These are phyloP conservation scores for Suhomyces yuchorum DNA, from an alignment of 1,139 yeast genomes.

Conservation along the genomic window DNA sequence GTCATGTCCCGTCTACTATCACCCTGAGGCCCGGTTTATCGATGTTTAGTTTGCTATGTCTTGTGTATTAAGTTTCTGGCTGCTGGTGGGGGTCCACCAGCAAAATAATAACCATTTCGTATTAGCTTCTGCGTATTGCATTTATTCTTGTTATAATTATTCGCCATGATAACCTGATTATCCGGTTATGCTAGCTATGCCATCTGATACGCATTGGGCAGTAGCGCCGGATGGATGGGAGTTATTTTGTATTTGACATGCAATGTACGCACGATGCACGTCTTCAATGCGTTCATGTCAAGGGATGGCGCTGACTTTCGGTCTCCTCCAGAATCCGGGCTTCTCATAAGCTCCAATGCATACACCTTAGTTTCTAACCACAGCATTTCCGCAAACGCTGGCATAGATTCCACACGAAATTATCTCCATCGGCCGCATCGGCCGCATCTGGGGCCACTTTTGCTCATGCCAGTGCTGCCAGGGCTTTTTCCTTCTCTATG, in stretches of 20 bases:
- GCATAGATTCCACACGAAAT: neutral
- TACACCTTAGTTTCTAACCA: neutral
- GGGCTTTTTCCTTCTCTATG: slow-evolving; percentile 62
- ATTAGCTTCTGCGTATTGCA: neutral
- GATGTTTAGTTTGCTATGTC: slow-evolving; percentile 20
- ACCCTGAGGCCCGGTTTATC: slow-evolving; percentile 58
- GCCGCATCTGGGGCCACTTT: neutral
- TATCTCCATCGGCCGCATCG: too few relatives aligned
- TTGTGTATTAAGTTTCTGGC: neutral
- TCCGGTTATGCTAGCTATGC: neutral
- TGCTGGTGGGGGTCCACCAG: too few relatives aligned
- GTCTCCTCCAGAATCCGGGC: neutral
- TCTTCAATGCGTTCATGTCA: neutral
- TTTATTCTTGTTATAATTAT: neutral
- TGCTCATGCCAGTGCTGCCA: neutral
- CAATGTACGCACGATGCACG: neutral
- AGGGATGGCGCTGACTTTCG: neutral
- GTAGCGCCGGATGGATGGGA: neutral
- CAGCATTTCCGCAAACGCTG: neutral
- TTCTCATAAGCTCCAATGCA: neutral
- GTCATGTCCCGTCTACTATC: slow-evolving; percentile 69
- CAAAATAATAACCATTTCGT: neutral
- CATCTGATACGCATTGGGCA: neutral
- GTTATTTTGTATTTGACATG: neutral
- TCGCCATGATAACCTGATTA: neutral